These are phyloP conservation scores for Leishmania turanica DNA, from an alignment of 208 protist genomes.

Conservation along the genomic window DNA sequence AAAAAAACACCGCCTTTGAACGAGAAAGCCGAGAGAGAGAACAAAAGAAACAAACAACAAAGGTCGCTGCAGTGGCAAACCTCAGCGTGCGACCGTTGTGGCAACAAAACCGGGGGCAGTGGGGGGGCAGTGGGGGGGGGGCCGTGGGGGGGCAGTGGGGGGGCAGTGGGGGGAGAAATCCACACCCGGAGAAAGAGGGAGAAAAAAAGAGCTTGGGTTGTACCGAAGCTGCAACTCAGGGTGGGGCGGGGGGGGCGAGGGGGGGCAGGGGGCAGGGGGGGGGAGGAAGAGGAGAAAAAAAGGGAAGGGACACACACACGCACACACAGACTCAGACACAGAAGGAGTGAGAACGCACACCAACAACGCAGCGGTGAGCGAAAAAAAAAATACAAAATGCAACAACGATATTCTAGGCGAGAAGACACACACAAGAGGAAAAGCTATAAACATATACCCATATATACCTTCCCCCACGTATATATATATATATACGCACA, in stretches of 20 bases:
- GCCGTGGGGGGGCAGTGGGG: neutral
- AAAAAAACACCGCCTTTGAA: neutral
- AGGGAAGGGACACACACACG: neutral
- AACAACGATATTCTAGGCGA: neutral
- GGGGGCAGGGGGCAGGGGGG: too few species aligned
- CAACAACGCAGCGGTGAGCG: neutral
- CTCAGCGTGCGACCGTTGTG: too few species aligned
- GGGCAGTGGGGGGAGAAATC: neutral
- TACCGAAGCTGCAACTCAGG: neutral
- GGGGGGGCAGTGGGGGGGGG: too few species aligned
- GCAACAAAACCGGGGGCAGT: neutral
- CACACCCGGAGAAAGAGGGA: neutral
- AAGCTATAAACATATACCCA: neutral
- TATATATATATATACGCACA: neutral
- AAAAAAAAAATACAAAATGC: neutral
- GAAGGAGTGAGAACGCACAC: neutral
- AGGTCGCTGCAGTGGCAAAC: neutral
- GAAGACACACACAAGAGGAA: neutral
- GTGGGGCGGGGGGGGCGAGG: neutral
- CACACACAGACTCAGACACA: neutral
- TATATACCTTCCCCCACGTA: neutral
- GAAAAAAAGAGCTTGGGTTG: neutral
- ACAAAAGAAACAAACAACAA: too few species aligned
- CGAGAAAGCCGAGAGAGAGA: neutral
- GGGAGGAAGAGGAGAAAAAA: neutral